These are phyloP conservation scores for Sporodiniella umbellata DNA, from an alignment of 371 early-diverging fungal genomes.

Conservation along the genomic window DNA sequence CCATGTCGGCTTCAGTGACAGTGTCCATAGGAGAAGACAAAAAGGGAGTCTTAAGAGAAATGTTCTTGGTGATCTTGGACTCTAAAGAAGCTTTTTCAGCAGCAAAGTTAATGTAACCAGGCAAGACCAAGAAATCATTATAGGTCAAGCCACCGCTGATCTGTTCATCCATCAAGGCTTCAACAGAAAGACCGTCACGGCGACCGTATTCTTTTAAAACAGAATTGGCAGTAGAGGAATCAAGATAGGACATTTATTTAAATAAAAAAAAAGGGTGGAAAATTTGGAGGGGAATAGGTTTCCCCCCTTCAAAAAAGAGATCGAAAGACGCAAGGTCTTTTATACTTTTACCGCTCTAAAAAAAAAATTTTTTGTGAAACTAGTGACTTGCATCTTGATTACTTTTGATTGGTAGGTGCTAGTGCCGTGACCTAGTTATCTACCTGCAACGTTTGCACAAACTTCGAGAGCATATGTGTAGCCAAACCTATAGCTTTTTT, in stretches of 20 bases:
- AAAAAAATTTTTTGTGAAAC: no score
- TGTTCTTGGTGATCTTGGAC: conserved; percentile 81
- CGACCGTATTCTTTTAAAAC: conserved; percentile 29
- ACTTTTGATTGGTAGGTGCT: no score
- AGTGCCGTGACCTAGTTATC: no score
- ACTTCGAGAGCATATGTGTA: no score
- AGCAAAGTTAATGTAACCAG: conserved; percentile 93
- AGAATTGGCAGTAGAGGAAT: conserved; percentile 19
- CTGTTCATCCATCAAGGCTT: conserved; percentile 71
- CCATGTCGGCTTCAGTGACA: conserved; percentile 96
- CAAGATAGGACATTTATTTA: conserved; percentile 17
- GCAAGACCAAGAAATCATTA: conserved; percentile 96
- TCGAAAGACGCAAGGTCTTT: not conserved
- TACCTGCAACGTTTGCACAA: no score
- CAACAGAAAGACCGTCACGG: conserved; percentile 76
- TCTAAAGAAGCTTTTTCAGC: conserved; percentile 77
- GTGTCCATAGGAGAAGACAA: conserved; percentile 97
- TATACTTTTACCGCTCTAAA: no score
- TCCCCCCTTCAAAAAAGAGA: conserved; percentile 20
- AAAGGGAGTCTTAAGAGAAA: conserved; percentile 88
- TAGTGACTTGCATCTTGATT: no score
- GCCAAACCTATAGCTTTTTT: no score
- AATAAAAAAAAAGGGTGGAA: conserved; percentile 11
- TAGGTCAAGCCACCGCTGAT: conserved; percentile 89
- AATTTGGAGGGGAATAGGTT: conserved; percentile 14